Conservation (phyloP, 2,329 filamentous ascomycete genomes). For the Aspergillus luchuensis region DNA sequence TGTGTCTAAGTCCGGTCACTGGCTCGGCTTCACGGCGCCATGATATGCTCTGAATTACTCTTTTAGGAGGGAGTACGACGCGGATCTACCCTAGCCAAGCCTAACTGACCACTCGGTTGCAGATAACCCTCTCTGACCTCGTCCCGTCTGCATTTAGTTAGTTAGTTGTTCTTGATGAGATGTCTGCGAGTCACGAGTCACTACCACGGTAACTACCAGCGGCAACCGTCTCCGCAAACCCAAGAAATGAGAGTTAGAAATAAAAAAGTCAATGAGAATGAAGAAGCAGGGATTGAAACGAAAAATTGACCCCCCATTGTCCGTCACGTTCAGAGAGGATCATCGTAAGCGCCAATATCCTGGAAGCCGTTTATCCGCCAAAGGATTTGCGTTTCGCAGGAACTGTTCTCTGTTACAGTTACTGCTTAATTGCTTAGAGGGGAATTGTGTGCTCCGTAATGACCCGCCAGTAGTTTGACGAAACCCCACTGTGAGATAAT, state of each 20-base stretch:
- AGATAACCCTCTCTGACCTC: conserved; percentile 3
- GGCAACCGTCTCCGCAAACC: background rate
- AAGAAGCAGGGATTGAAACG: no score
- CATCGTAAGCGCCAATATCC: conserved; percentile 8
- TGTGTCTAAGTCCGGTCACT: background rate
- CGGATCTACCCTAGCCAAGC: conserved; percentile 7
- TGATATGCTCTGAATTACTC: background rate
- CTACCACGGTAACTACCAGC: conserved; percentile 2
- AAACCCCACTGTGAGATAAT: conserved; percentile 15
- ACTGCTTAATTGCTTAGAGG: background rate
- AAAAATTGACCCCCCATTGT: no score
- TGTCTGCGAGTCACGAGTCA: background rate
- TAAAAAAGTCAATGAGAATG: no score
- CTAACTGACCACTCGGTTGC: conserved; percentile 4
- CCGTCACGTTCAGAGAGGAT: background rate
- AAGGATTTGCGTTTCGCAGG: background rate
- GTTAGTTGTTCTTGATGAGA: no score
- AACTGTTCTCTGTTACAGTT: background rate
- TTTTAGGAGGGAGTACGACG: background rate
- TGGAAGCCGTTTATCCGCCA: conserved; percentile 14
- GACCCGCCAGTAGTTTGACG: background rate
- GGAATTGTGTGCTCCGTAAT: background rate
- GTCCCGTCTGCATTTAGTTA: background rate
- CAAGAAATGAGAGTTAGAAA: background rate
- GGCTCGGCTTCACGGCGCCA: background rate